phyloP scores from a whole-genome alignment of 1,284 basidiomycete species.

The Austropuccinia psidii region DNA sequence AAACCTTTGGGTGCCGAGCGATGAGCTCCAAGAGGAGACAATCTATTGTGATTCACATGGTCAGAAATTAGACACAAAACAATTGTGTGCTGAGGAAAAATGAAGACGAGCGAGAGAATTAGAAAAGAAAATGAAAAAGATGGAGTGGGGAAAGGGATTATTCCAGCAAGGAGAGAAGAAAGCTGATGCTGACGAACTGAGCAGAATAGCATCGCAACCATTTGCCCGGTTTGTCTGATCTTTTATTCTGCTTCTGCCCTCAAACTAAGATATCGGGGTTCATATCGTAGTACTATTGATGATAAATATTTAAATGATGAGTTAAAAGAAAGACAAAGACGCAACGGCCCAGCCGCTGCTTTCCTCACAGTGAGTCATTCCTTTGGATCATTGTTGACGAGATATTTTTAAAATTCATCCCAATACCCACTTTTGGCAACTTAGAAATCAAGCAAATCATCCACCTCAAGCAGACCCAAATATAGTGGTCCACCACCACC shows the following conservation, averaged over 20 bases:
- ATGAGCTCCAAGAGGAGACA: constrained; percentile 71
- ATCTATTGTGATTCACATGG: constrained; percentile 88
- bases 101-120: constrained; percentile 66
- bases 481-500: constrained; percentile 80
- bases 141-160: constrained; percentile 94
- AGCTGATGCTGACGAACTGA: constrained; percentile 58
- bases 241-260: too few relatives aligned
- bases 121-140: constrained; percentile 75
- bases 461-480: constrained; percentile 55
- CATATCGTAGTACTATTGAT: constrained; percentile 49
- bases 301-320: constrained; percentile 78
- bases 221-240: constrained; percentile 60
- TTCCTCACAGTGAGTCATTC: constrained; percentile 93
- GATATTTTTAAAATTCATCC: background rate
- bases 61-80: constrained; percentile 76
- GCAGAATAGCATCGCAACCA: constrained; percentile 59
- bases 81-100: constrained; percentile 71
- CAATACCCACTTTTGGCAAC: background rate
- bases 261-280: background rate
- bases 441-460: constrained; percentile 24
- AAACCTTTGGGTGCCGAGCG: constrained; percentile 50
- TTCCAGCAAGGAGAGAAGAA: constrained; percentile 73
- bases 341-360: constrained; percentile 90
- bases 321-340: constrained; percentile 66
- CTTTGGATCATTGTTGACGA: too few relatives aligned